Base-by-base conservation (phyloP, 2,329 filamentous ascomycete genomes). In the Cladobotryum protrusum region DNA sequence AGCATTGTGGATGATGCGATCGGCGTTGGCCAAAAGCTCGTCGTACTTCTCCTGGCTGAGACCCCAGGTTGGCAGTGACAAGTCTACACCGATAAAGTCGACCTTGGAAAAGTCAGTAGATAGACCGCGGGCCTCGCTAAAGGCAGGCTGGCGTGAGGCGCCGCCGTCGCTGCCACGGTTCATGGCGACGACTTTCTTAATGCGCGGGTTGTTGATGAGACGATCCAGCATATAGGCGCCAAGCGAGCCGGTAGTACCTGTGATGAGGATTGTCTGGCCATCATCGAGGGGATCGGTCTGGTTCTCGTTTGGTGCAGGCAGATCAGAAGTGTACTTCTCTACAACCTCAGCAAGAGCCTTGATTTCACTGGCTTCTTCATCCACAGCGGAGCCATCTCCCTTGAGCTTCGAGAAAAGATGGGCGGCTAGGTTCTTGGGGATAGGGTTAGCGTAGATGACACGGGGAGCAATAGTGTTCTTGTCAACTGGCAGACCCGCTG, bases 221-320 rank as follows among this genome's bases (percentile, higher is more conserved):
- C 63, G 53, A 19, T 70, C 63, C 7, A 75, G 64, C 2, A 96
- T 74, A 61, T 90, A 93, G 0, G 87, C 80, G 14, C 90, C 91
- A 15, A 96, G 69, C 69, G 95, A 95, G 2, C 91, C 91, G 5
- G 91, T 96, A 3, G 86, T 88, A 19, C 91, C 91, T 1, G 90
- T 96, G 9, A 96, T 71, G 64, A 96, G 85, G 11, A 93, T 76
- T 0, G 85, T 89, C 53, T 71, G 55, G 48, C 63, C 49, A 49
- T 68, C 56, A 13, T 58, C 49, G 4, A 54, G 47, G 1, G 65
- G 59, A 15, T 56, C 48, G 2, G 61, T 55, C 33, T 64, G 60
- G n/a, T 48, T 42, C 3, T 44, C 17, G 1, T 39, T 51, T 2
- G 59, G 51, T 1, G 43, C 39, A 2, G 59, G 59, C 1, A 69